Percentiles rank a stretch among this genome's conserved stretches.
These are phyloP conservation scores for Heterobasidion occidentale DNA, from an alignment of 1,284 basidiomycete species.

Conservation along the genomic window DNA sequence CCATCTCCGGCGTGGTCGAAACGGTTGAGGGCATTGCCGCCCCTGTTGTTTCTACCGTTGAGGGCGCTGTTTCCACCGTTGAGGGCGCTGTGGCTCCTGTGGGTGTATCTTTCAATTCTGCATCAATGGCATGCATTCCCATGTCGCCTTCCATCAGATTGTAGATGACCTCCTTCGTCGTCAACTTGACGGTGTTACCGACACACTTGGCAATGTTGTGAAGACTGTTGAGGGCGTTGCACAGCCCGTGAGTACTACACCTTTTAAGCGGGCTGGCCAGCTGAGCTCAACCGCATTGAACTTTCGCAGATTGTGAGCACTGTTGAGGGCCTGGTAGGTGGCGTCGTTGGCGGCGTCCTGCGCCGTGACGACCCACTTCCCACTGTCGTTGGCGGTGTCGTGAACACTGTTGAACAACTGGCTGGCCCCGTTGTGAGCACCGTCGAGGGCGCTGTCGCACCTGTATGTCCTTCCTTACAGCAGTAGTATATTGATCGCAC, in stretches of 20 bases:
- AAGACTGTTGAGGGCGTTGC: background rate
- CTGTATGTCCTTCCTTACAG: background rate
- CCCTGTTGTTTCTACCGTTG: slow-evolving; percentile 1
- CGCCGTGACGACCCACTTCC: background rate
- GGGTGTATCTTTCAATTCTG: background rate
- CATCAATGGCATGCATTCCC: background rate
- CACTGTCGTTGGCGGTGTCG: background rate
- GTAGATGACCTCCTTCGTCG: background rate
- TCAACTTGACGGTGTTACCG: background rate
- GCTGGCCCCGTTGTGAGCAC: slow-evolving; percentile 3
- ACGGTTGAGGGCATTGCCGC: background rate
- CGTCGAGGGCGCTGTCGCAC: slow-evolving; percentile 1
- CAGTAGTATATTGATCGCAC: too few species aligned
- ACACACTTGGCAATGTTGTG: background rate
- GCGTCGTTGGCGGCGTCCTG: background rate
- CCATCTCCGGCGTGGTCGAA: background rate
- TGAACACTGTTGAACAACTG: background rate
- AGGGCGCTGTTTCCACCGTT: background rate
- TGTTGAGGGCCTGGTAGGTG: background rate
- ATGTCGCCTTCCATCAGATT: background rate
- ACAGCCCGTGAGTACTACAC: background rate
- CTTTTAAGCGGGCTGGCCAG: background rate
- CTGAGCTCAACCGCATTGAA: background rate
- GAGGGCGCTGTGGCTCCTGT: background rate
- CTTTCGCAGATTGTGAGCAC: background rate